Evolutionary conservation across 1,284 basidiomycete species (phyloP).

Genomic region (Irpex sp.): DNA sequence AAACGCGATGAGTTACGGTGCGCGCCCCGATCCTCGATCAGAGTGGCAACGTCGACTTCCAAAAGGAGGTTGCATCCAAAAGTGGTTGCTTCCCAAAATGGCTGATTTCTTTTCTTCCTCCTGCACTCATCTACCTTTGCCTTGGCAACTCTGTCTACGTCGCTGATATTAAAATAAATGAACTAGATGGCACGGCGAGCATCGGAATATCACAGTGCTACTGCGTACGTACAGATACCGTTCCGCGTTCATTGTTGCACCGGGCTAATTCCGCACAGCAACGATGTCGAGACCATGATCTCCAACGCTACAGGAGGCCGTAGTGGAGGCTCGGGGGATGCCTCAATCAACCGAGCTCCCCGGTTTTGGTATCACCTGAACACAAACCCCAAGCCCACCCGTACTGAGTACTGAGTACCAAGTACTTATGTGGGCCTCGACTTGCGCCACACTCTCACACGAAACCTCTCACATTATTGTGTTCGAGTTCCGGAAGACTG

Average conservation of each 20-base stretch:
- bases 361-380: not conserved
- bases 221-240: not conserved
- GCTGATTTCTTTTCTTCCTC: not conserved
- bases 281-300: not conserved
- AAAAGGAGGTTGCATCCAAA: too few species aligned
- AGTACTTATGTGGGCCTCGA: not conserved
- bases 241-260: not conserved
- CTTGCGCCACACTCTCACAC: not conserved
- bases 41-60: too few species aligned
- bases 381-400: not conserved
- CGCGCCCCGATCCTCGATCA: too few species aligned
- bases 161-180: not conserved
- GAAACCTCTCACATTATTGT: not conserved
- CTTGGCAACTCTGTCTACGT: not conserved
- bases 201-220: not conserved
- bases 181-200: not conserved
- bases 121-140: not conserved
- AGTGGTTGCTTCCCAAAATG: not conserved
- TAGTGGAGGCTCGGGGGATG: not conserved
- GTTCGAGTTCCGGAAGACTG: not conserved
- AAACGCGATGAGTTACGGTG: not conserved
- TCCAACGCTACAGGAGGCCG: not conserved
- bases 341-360: not conserved
- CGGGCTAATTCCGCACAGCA: constrained; percentile 1
- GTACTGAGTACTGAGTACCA: not conserved